These are phyloP conservation scores for Drosera spatulata DNA, from an alignment of 179 eudicot genomes.

Conservation along the genomic window DNA sequence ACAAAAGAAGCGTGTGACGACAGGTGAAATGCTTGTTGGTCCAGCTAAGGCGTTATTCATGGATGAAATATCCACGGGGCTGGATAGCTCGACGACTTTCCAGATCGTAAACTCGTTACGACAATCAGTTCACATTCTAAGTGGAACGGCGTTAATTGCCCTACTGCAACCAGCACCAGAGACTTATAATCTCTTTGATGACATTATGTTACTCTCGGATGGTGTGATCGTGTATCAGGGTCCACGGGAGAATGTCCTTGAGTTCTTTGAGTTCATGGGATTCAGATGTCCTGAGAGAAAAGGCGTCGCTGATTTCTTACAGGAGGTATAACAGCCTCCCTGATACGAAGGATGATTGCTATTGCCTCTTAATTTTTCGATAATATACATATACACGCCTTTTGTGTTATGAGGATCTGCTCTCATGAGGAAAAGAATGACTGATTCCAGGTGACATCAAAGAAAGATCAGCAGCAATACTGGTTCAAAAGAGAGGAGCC, in stretches of 20 bases:
- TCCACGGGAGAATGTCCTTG: slow-evolving; percentile 18
- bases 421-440: too few relatives aligned
- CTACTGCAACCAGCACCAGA: slow-evolving; percentile 28
- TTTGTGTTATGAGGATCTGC: too few relatives aligned
- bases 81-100: slow-evolving; percentile 26
- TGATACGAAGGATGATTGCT: too few relatives aligned
- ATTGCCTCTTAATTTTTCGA: too few relatives aligned
- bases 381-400: too few relatives aligned
- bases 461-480: slow-evolving; percentile 13
- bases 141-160: slow-evolving; percentile 22
- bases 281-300: slow-evolving; percentile 26
- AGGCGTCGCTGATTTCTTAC: slow-evolving; percentile 26
- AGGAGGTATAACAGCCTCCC: slow-evolving; percentile 12
- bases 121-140: slow-evolving; percentile 17
- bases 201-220: slow-evolving; percentile 23
- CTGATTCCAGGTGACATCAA: slow-evolving; percentile 10
- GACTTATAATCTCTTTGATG: slow-evolving; percentile 26
- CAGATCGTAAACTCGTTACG: slow-evolving; percentile 17
- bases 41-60: slow-evolving; percentile 23
- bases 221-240: slow-evolving; percentile 22
- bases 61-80: slow-evolving; percentile 31
- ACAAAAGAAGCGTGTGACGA: slow-evolving; percentile 14
- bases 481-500: slow-evolving; percentile 5
- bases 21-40: slow-evolving; percentile 23
- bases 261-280: slow-evolving; percentile 23